phyloP scores from a whole-genome alignment of 306 rosid genomes.

The Pyrus communis region DNA sequence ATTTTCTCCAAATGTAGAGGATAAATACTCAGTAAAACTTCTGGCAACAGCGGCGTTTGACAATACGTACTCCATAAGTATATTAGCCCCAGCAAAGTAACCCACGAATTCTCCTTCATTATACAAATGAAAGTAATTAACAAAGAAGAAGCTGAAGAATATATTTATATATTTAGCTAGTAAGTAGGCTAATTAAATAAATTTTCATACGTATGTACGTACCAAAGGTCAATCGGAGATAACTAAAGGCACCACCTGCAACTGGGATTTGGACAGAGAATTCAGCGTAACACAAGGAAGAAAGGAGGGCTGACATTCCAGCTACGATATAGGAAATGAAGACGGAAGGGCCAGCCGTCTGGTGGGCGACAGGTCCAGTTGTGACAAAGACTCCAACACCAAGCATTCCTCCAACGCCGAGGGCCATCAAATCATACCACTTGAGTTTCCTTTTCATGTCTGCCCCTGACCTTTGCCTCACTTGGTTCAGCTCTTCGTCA shows the following conservation, averaged over 20 bases:
- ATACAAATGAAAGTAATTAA: background rate
- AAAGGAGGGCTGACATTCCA: constrained; percentile 80
- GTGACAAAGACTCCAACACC: constrained; percentile 93
- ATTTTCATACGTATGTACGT: background rate
- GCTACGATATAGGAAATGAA: constrained; percentile 83
- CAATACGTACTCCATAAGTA: constrained; percentile 85
- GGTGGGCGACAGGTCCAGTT: constrained; percentile 66
- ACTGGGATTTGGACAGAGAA: constrained; percentile 89
- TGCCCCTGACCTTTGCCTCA: constrained; percentile 81
- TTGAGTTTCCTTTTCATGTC: constrained; percentile 81
- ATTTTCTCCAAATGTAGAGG: constrained; percentile 53
- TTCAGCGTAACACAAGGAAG: constrained; percentile 86
- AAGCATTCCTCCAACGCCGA: constrained; percentile 95
- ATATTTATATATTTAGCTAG: background rate
- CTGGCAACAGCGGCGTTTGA: constrained; percentile 96
- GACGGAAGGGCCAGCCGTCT: constrained; percentile 69
- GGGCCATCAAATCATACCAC: constrained; percentile 79
- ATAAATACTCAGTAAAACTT: constrained; percentile 67
- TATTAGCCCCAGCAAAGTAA: constrained; percentile 92
- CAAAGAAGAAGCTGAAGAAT: background rate
- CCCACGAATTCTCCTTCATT: constrained; percentile 78
- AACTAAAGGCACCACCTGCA: constrained; percentile 97
- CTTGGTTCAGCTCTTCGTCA: constrained; percentile 81
- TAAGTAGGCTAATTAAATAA: background rate
- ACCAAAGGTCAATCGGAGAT: constrained; percentile 84